Base-by-base conservation (phyloP, 495 filamentous ascomycete genomes). In the Aspergillus nanangensis region DNA sequence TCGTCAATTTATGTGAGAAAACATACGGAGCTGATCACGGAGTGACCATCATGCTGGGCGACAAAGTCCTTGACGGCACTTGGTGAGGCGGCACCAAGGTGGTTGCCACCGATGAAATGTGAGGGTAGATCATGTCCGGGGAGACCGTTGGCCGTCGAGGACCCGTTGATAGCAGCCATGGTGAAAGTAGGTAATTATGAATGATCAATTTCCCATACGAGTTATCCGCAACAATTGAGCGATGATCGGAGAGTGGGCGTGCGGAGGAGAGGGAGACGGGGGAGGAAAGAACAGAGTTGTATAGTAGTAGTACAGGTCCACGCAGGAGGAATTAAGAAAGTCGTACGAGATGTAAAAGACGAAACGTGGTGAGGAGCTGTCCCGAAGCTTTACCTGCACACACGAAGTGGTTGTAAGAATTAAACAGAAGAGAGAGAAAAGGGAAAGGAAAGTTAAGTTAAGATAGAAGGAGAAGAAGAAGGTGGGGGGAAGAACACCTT, bases 71-170 rank as follows among this genome's bases (percentile, higher is more conserved):
- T 96, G 20, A 97, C 88, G 53, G 75, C 78, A 43, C 90, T 83
- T 14, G 90, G 75, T 18, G 81, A 58, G 31, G 93, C 92, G 58
- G 80, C 84, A 29, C 81, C 81, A 50, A 99, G 71, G 58, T 81
- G 81, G 66, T 95, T 96, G 34, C 92, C 90, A 53, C 93, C 93
- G 63, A 97, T 92, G 68, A 96, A 99, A 74, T 99, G 93, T 66
- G 86, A 74, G 20, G 89, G 78, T 22, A 99, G 57, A 53, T 88
- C 83, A 71, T 86, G 77, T 66, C 87, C 88, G 25, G 25, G 25
- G 11, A 7, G 25, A 29, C 25, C 25, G 25, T 29, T 29, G 25
- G 25, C n/a, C n/a, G n/a, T 29, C 25, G 25, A 58, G 53, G 66
- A 56, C 45, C 60, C 65, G 51, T 71, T 71, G 50, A 66, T 41